phyloP scores from a whole-genome alignment of 805 yeast genomes.

The Kurtzmaniella fragi region DNA sequence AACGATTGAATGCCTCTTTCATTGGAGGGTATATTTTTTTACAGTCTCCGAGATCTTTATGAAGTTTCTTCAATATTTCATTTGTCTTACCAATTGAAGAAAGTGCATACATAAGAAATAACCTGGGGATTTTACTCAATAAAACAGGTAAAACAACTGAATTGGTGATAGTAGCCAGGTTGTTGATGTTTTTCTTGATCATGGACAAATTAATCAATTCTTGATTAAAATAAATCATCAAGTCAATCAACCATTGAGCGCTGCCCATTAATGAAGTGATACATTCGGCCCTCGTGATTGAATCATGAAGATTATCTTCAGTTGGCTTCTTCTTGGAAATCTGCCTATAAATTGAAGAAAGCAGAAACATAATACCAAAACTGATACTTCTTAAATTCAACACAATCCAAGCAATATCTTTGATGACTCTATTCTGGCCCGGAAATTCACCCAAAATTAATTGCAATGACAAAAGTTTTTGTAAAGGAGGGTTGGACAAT shows the following conservation, averaged over 20 bases:
- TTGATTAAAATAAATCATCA: constrained; percentile 66
- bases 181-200: constrained; percentile 15
- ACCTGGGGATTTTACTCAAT: constrained; percentile 65
- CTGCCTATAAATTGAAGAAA: constrained; percentile 59
- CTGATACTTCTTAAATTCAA: constrained; percentile 67
- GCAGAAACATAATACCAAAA: constrained; percentile 60
- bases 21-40: constrained; percentile 44
- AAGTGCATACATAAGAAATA: constrained; percentile 60
- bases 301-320: constrained; percentile 49
- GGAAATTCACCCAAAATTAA: constrained; percentile 51
- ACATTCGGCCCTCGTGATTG: constrained; percentile 57
- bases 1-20: constrained; percentile 47
- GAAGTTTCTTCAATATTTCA: constrained; percentile 52
- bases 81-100: constrained; percentile 61
- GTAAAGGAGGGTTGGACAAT: constrained; percentile 72
- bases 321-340: constrained; percentile 54
- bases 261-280: constrained; percentile 65
- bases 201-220: constrained; percentile 52
- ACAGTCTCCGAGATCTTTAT: constrained; percentile 42
- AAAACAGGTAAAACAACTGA: constrained; percentile 54
- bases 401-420: constrained; percentile 57
- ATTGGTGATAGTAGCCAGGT: constrained; percentile 16
- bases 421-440: constrained; percentile 17
- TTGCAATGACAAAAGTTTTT: constrained; percentile 66
- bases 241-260: constrained; percentile 81